These are phyloP conservation scores for Tephrocybe sp. DNA, from an alignment of 768 basidiomycete species.

Conservation along the genomic window DNA sequence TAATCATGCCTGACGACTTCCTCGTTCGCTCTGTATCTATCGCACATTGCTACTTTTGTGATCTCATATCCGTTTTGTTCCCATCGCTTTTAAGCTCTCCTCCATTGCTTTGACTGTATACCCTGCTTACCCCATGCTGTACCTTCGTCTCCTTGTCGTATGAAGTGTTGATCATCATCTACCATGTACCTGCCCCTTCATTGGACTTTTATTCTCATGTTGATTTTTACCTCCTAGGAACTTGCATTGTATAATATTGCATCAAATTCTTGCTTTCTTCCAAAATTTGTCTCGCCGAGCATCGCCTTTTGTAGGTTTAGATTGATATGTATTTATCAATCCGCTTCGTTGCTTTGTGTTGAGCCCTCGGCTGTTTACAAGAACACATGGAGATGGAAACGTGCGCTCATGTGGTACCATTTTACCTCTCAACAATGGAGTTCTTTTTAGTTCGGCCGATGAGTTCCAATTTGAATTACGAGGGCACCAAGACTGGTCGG, in stretches of 20 bases:
- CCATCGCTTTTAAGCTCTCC: neutral
- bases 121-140: neutral
- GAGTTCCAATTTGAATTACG: no score
- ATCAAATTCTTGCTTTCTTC: neutral
- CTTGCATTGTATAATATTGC: slow-evolving; percentile 1
- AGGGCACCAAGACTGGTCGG: neutral
- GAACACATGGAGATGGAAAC: neutral
- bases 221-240: neutral
- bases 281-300: no score
- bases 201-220: neutral
- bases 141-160: no score
- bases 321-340: no score
- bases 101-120: neutral
- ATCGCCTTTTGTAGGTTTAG: no score
- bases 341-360: neutral
- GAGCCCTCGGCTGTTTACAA: neutral
- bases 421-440: no score
- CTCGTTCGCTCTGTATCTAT: neutral
- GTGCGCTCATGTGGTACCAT: neutral
- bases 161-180: neutral
- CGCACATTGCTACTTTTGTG: neutral
- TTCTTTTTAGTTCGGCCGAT: neutral
- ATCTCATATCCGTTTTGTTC: neutral
- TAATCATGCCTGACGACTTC: no score
- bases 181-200: neutral